phyloP scores from a whole-genome alignment of 2,329 filamentous ascomycete species.

The Alternaria sp. region DNA sequence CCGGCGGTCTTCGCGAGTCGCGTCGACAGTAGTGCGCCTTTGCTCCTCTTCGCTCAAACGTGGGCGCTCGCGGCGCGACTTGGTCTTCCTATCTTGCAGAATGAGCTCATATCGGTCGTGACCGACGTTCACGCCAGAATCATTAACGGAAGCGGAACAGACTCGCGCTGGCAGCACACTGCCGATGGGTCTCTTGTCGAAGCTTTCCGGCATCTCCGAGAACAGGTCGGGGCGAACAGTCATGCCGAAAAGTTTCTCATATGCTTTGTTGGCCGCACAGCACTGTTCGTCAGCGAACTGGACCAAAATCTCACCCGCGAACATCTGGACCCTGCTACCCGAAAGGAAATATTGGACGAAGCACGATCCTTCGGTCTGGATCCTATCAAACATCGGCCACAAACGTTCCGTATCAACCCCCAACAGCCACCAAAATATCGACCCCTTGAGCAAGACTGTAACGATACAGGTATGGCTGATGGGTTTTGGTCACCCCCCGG shows the following conservation, averaged over 20 bases:
- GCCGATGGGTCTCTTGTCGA: background rate
- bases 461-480: background rate
- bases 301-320: background rate
- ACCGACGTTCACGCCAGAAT: background rate
- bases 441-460: background rate
- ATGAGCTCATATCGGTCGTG: constrained; percentile 5
- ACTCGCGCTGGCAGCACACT: no score
- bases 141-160: background rate
- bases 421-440: background rate
- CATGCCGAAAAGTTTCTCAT: constrained; percentile 16
- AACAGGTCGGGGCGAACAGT: background rate
- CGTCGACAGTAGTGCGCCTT: background rate
- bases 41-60: constrained; percentile 12
- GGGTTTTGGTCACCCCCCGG: background rate
- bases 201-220: background rate
- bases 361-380: background rate
- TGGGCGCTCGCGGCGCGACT: constrained; percentile 14
- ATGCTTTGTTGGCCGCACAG: constrained; percentile 6
- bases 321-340: background rate
- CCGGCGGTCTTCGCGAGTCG: background rate
- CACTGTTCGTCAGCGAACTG: background rate
- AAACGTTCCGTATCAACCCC: background rate
- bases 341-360: background rate
- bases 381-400: background rate
- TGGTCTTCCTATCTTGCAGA: constrained; percentile 5